Base-by-base conservation (phyloP, 2,329 filamentous ascomycete genomes). In the Pyricularia sp. region DNA sequence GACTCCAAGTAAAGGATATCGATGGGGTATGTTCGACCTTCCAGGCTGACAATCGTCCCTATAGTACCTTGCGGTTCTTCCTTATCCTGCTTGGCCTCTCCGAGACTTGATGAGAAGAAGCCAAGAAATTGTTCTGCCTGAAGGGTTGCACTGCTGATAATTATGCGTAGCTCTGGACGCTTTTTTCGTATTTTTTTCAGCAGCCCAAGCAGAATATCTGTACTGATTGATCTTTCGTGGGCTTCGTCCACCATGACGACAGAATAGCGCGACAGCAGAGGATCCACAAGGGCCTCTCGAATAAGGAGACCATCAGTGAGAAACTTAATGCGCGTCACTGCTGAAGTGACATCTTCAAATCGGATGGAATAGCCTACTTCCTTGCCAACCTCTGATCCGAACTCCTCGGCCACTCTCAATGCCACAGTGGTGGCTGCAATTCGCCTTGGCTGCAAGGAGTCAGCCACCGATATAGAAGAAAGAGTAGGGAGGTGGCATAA, bases 181-280 rank as follows among this genome's bases (percentile, higher is more conserved):
- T 88, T 90, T 77, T 88, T 92, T 68, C 88, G 82, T 67, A 99
- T 94, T 78, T 98, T 98, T 78, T 97, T 97, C 58, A 99, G 79
- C 17, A 98, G 82, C 0, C 95, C 94, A 3, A 99, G 85, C 9
- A 98, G 83, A 14, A 99, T 87, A 76, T 99, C 95, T 0, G 94
- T 97, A 77, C 92, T 96, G 70, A 98, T 86, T 66, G 93, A 97
- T 68, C 95, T 86, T 79, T 98, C 94, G 76, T 99, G 95, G 7
- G 94, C 95, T 79, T 98, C 94, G 76, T 99, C 95, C 9, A 99
- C 91, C 93, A 99, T 97, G 74, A 99, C 92, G 64, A 97, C 91
- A 0, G 93, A 96, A 77, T 99, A 99, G 12, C 93, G 87, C 25
- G 92, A 95, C 50, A 99, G 81, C 3, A 98, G 81, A 14, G 95